Evolutionary conservation across 1,284 basidiomycete species (phyloP), one percentile per base, ranked within the genome.

Genomic region (Sanghuangporus sanghuang): DNA sequence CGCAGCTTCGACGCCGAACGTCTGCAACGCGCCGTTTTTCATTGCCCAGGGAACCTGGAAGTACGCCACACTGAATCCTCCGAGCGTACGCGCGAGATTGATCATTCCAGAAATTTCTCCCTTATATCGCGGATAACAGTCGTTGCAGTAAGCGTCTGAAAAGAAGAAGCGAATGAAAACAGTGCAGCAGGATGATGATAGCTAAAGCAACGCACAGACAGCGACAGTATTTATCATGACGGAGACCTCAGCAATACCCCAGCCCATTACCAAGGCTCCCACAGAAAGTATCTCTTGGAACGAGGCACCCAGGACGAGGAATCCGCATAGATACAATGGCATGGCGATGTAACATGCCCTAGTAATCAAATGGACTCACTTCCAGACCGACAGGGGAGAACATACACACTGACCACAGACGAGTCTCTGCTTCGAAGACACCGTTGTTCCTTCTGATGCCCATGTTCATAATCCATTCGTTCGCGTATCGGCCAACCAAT

Each of bases 361-460:
- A 48, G 23, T 16, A 11, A 6, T 16, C 16, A 53, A 27, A 27
- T 23, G 23, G 9, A 18, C 3, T 44, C 18, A 21, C 32, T 49
- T 21, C 23, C 18, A 49, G n/a, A 14, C 18, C 23, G 18, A 49
- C 16, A 49, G 48, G 4, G 18, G 18, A 23, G 11, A 23, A 49
- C 9, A 32, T 16, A 12, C 6, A 23, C 16, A 72, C 79, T 35
- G 65, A 85, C 89, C 89, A 89, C 7, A 89, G 75, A 46, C 88
- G 85, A 67, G 74, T 81, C 71, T 90, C 88, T 3, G 89, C 85
- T 68, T 86, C 82, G 73, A 90, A 90, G 39, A 91, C 84, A 67
- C 89, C 89, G 0, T 78, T 76, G 71, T 89, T 87, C 18, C 83
- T 75, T 55, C 79, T 76, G 68, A 88, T 83, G 59, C 76, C 79